phyloP scores from a whole-genome alignment of 192 early-diverging fungal species.

The Coemansia sp. region DNA sequence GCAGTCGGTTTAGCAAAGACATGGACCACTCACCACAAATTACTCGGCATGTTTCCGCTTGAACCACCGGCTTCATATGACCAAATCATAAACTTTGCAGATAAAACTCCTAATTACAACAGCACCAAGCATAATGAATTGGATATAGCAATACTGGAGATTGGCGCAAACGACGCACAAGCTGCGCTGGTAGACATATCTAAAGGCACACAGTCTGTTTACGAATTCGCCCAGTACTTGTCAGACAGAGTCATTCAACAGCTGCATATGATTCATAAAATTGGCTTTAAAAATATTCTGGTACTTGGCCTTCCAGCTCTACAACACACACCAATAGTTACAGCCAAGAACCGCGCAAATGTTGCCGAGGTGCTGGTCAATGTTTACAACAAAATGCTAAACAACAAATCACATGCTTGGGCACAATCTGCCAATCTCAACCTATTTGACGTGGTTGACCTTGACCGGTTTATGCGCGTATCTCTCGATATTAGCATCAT shows the following conservation, averaged over 20 bases:
- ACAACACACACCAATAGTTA: conserved; percentile 35
- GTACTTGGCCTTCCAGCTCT: conserved; percentile 33
- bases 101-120: not conserved
- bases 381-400: conserved; percentile 27
- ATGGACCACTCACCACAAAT: conserved; percentile 1
- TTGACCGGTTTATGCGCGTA: conserved; percentile 18
- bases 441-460: conserved; percentile 24
- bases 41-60: conserved; percentile 18
- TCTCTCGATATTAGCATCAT: conserved; percentile 14
- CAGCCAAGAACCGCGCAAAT: conserved; percentile 7
- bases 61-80: conserved; percentile 29
- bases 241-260: conserved; percentile 29
- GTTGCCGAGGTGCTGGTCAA: conserved; percentile 18
- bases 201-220: conserved; percentile 4
- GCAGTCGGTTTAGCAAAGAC: conserved; percentile 37
- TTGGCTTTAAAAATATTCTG: conserved; percentile 33
- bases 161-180: conserved; percentile 36
- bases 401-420: conserved; percentile 19
- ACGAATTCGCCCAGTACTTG: conserved; percentile 26
- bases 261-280: conserved; percentile 15
- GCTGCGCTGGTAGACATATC: conserved; percentile 25
- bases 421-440: conserved; percentile 3
- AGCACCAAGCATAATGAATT: not conserved
- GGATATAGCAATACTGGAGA: conserved; percentile 33
- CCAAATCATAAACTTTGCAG: conserved; percentile 26